Evolutionary conservation across 1,139 yeast species (phyloP).

Genomic region (Pichia sp.): DNA sequence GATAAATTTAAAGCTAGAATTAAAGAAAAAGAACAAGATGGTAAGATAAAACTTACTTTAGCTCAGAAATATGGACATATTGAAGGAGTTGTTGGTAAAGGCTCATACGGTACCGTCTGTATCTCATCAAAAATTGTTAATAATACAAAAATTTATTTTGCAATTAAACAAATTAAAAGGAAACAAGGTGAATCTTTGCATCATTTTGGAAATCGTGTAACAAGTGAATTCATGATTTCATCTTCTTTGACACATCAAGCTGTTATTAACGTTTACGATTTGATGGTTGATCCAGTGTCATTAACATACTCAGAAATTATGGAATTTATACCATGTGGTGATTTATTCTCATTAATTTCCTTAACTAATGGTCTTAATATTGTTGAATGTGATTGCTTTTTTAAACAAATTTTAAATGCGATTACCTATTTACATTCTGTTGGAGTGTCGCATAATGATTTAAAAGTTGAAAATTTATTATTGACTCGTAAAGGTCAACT

Average conservation of each 20-base stretch:
- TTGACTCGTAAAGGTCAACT: constrained; percentile 43
- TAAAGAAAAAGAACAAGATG: constrained; percentile 17
- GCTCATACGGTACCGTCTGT: constrained; percentile 64
- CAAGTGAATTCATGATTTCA: constrained; percentile 74
- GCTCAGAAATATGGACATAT: constrained; percentile 54
- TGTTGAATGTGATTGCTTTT: constrained; percentile 62
- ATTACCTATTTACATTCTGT: constrained; percentile 61
- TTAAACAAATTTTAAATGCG: constrained; percentile 62
- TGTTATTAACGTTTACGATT: constrained; percentile 60
- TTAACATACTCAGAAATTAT: constrained; percentile 68
- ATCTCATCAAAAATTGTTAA: constrained; percentile 38
- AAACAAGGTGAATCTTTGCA: constrained; percentile 45
- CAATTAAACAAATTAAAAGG: constrained; percentile 65
- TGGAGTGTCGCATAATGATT: constrained; percentile 74
- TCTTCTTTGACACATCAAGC: constrained; percentile 65
- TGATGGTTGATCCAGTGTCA: constrained; percentile 46
- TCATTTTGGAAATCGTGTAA: constrained; percentile 60
- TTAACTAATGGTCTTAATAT: constrained; percentile 37
- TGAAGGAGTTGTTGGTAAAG: constrained; percentile 59
- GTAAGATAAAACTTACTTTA: constrained; percentile 23
- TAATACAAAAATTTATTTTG: constrained; percentile 39
- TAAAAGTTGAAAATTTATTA: constrained; percentile 62
- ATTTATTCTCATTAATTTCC: constrained; percentile 46
- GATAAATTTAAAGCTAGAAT: constrained; percentile 25
- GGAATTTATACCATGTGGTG: constrained; percentile 76